A percentile compares a stretch with the other conserved stretches of the same genome.
These are phyloP conservation scores for Cryphonectria parasitica DNA, from an alignment of 2,329 filamentous ascomycete genomes.

Conservation along the genomic window DNA sequence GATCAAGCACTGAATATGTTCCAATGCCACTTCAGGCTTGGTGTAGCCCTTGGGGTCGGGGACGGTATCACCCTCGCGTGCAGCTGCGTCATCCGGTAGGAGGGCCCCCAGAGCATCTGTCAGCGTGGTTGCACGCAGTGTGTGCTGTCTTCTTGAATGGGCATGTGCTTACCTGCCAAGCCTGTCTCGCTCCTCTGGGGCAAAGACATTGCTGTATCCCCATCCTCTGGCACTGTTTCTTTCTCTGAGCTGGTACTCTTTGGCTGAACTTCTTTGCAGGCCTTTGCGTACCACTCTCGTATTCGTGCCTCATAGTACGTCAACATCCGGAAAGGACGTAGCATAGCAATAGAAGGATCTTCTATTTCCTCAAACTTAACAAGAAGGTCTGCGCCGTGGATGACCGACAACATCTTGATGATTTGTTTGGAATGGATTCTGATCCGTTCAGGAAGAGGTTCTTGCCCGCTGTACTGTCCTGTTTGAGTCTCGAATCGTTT, in stretches of 20 bases:
- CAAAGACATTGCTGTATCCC: too few species aligned
- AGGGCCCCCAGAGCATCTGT: too few species aligned
- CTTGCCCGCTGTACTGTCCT: neutral
- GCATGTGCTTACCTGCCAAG: too few species aligned
- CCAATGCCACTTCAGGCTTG: neutral
- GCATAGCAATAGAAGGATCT: conserved; percentile 9
- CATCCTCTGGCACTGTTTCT: too few species aligned
- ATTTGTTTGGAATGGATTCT: conserved; percentile 20
- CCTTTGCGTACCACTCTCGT: neutral
- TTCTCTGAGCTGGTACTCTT: too few species aligned
- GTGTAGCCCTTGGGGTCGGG: too few species aligned
- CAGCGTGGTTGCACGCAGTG: too few species aligned
- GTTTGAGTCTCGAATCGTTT: neutral
- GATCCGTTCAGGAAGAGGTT: conserved; percentile 21
- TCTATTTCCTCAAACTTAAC: neutral
- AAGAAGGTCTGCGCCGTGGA: neutral
- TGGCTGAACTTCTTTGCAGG: too few species aligned
- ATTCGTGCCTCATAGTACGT: conserved; percentile 22
- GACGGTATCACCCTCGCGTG: too few species aligned
- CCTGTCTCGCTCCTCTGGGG: too few species aligned
- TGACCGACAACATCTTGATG: neutral
- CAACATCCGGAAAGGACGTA: conserved; percentile 26
- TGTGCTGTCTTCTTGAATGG: too few species aligned
- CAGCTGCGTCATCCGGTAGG: too few species aligned
- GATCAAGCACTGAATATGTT: conserved; percentile 30